Evolutionary conservation across 2,329 filamentous ascomycete species (phyloP).

Genomic region (Alternaria brassicae): DNA sequence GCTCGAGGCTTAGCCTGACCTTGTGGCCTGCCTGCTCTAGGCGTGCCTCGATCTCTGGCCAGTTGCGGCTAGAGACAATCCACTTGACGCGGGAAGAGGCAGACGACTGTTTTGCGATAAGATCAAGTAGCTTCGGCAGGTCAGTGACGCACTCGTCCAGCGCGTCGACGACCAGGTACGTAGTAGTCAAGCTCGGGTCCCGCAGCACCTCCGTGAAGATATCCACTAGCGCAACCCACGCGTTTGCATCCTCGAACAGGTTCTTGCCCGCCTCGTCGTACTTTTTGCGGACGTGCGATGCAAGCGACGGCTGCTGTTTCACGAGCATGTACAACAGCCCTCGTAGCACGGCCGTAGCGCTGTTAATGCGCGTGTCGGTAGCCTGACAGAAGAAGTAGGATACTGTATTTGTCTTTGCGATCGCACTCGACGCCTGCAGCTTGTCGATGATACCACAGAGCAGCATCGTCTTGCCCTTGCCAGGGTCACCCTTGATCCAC

Average conservation of each 20-base stretch:
- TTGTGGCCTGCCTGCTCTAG: background rate
- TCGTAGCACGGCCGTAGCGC: slow-evolving; percentile 51
- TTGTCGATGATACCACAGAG: no score
- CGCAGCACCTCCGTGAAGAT: background rate
- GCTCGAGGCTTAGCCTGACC: background rate
- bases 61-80: no score
- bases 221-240: background rate
- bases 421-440: background rate
- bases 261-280: slow-evolving; percentile 31
- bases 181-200: background rate
- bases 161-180: background rate
- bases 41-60: no score
- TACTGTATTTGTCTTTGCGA: background rate
- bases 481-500: no score
- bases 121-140: background rate
- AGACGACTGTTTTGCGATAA: background rate
- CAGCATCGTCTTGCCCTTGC: no score
- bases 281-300: no score
- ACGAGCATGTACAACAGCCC: slow-evolving; percentile 55
- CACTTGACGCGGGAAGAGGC: no score
- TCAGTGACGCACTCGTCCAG: background rate
- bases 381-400: slow-evolving; percentile 46
- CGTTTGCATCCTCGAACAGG: slow-evolving; percentile 44
- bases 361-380: slow-evolving; percentile 52
- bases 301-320: slow-evolving; percentile 44